A percentile compares a stretch with the other conserved stretches of the same genome.
phyloP scores from a whole-genome alignment of 331 rosid species.

The Acacia concinna region DNA sequence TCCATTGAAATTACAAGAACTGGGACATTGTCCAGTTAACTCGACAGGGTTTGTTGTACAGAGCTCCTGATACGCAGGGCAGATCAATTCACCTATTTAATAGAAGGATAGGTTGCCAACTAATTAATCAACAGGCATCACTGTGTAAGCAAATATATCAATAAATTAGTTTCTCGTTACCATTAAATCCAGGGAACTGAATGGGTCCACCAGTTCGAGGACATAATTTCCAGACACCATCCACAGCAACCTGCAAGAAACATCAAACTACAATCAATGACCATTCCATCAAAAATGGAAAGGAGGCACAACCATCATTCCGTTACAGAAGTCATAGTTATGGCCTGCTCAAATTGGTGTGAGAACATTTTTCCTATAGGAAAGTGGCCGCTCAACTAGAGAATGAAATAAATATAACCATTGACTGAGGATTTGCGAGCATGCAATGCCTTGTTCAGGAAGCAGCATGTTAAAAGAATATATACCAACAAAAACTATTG shows the following conservation, averaged over 20 bases:
- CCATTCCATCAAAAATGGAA: background rate
- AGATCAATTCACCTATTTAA: constrained; percentile 70
- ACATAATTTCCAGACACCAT: constrained; percentile 85
- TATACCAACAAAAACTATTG: background rate
- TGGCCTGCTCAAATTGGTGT: constrained; percentile 8
- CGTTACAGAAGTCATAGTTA: constrained; percentile 6
- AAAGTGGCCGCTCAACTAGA: constrained; percentile 18
- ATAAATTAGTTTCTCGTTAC: constrained; percentile 37
- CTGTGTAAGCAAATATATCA: background rate
- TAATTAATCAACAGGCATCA: constrained; percentile 10
- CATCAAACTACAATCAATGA: constrained; percentile 19
- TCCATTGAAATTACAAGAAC: constrained; percentile 82
- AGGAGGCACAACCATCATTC: background rate
- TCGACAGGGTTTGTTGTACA: constrained; percentile 57
- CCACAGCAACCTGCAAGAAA: constrained; percentile 78
- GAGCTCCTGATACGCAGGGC: constrained; percentile 89
- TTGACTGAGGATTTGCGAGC: constrained; percentile 9
- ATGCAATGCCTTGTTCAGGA: background rate
- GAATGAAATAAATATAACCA: background rate
- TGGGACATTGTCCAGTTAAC: constrained; percentile 68
- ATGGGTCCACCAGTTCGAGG: constrained; percentile 86
- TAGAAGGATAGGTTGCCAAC: constrained; percentile 19
- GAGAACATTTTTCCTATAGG: constrained; percentile 13
- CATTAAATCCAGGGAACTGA: constrained; percentile 84
- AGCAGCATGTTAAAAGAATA: background rate